Base-by-base conservation (phyloP, 345 rosid species). In the Ceriops zippeliana region DNA sequence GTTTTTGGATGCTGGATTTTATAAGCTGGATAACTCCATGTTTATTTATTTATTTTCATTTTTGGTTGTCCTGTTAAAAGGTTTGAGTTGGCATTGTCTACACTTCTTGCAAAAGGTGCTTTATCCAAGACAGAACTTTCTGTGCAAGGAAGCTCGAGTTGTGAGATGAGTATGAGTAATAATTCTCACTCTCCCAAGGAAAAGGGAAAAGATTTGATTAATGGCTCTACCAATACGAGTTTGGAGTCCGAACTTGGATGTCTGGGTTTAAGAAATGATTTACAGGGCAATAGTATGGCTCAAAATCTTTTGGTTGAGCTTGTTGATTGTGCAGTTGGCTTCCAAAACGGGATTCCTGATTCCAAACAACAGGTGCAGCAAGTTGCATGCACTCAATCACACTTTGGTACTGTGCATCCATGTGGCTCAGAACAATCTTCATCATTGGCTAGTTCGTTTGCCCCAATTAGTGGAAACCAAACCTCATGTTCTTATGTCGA, bases 51-150 rank as follows among this genome's bases (percentile, higher is more conserved):
- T 24, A 24, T 24, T 24, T 24, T 24, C 26, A 24, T 76, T 47
- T 56, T 74, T 73, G 69, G 7, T 10, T 1, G 13, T 70, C 9
- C 9, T 57, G 70, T 74, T 67, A 30, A 59, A 78, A 93, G 97
- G 88, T 91, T 91, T 85, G 96, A 93, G 80, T 81, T 93, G 73
- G 97, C 97, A 74, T 58, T 91, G 75, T 81, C 80, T 73, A 75
- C 93, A 22, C 84, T 89, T 74, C 86, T 91, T 4, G 87, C 91
- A 24, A 91, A 93, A 86, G 83, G 86, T 70, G 78, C 89, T 53
- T 74, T 83, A 28, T 80, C 80, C 75, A 81, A 80, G 76, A 70
- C 79, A 57, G 95, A 86, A 72, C 81, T 76, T 70, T 67, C 89
- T 63, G 89, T 80, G 78, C 82, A 83, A 77, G 89, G 76, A 66